A percentile compares a stretch with the other conserved stretches of the same genome.
These are phyloP conservation scores for Ajuga chamaepitys DNA, from an alignment of 257 asterid genomes.

Conservation along the genomic window DNA sequence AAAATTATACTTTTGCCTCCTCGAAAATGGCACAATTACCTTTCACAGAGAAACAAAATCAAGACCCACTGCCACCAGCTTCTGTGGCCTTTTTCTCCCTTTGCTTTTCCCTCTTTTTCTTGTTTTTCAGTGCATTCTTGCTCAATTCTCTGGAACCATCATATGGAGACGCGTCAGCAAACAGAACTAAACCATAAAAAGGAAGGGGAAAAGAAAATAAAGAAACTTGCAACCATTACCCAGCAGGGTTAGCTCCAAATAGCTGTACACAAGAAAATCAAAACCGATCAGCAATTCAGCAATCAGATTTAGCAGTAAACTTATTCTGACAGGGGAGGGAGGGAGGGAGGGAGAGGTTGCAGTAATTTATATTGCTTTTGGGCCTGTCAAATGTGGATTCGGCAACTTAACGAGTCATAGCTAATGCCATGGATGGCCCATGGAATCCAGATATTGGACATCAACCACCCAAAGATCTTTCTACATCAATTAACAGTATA, in stretches of 20 bases:
- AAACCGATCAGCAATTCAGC: conserved; percentile 18
- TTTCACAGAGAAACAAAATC: not conserved
- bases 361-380: too few relatives aligned
- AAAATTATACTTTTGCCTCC: too few relatives aligned
- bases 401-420: not conserved
- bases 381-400: too few relatives aligned
- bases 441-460: not conserved
- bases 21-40: not conserved
- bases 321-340: too few relatives aligned
- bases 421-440: not conserved
- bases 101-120: conserved; percentile 85
- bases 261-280: conserved; percentile 40
- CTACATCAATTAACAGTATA: conserved; percentile 12
- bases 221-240: conserved; percentile 32
- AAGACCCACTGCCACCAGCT: conserved; percentile 22
- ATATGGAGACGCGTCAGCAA: conserved; percentile 3
- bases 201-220: too few relatives aligned
- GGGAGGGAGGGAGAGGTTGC: too few relatives aligned
- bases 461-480: not conserved
- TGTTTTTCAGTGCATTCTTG: conserved; percentile 79
- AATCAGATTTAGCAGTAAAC: not conserved
- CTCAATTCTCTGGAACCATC: conserved; percentile 55
- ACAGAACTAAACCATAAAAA: not conserved
- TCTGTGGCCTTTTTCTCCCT: conserved; percentile 78
- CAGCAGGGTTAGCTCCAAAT: conserved; percentile 61